These are phyloP conservation scores for Emergomyces orientalis DNA, from an alignment of 2,329 filamentous ascomycete species.

Conservation along the genomic window DNA sequence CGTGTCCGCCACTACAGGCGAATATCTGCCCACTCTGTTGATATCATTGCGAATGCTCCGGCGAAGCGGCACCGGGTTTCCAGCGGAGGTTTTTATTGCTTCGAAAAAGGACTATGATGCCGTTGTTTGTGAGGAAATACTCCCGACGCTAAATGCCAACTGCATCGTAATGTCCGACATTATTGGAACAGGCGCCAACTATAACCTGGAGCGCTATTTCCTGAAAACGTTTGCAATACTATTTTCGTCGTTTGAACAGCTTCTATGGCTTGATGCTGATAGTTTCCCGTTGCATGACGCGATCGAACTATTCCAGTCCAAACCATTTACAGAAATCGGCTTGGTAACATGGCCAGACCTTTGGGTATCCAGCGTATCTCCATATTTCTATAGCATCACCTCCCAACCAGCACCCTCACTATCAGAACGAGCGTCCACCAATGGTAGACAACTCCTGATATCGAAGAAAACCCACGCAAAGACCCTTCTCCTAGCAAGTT, in stretches of 20 bases:
- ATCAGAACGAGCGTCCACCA: slow-evolving; percentile 26
- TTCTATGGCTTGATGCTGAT: slow-evolving; percentile 43
- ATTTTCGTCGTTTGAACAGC: slow-evolving; percentile 42
- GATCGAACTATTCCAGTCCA: slow-evolving; percentile 32
- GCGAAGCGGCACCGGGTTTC: slow-evolving; percentile 34
- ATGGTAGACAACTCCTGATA: slow-evolving; percentile 39
- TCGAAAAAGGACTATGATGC: slow-evolving; percentile 34
- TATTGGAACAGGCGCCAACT: slow-evolving; percentile 23
- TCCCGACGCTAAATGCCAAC: slow-evolving; percentile 34
- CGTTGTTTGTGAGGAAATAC: slow-evolving; percentile 36
- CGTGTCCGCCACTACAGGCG: slow-evolving; percentile 34
- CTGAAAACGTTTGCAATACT: slow-evolving; percentile 42
- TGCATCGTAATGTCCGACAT: slow-evolving; percentile 40
- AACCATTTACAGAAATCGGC: slow-evolving; percentile 34
- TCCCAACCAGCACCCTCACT: slow-evolving; percentile 21
- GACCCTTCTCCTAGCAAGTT: slow-evolving; percentile 38
- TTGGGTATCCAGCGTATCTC: slow-evolving; percentile 34
- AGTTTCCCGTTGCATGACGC: slow-evolving; percentile 38
- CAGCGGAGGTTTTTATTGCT: slow-evolving; percentile 40
- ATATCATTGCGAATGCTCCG: slow-evolving; percentile 40
- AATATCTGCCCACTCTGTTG: slow-evolving; percentile 36
- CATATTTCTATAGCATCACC: slow-evolving; percentile 33
- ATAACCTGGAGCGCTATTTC: slow-evolving; percentile 32
- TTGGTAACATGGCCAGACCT: slow-evolving; percentile 43
- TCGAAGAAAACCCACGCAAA: slow-evolving; percentile 35